Evolutionary conservation across 164 flowering plant species (phyloP).

Genomic region (Kingdonia uniflora): DNA sequence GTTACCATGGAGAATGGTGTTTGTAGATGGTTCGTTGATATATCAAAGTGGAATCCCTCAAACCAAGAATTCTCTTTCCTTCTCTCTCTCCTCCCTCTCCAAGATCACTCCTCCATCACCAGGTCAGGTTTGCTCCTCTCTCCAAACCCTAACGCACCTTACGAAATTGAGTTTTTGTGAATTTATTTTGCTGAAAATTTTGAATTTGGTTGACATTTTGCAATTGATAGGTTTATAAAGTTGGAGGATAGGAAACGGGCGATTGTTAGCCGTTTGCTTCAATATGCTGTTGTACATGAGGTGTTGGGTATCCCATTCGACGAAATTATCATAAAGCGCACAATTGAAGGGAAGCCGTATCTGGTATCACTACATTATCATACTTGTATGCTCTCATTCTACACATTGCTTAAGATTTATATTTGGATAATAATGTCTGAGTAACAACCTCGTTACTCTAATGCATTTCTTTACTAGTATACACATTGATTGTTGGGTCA

Average conservation of each 20-base stretch:
- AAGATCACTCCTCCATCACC: conserved; percentile 44
- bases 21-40: conserved; percentile 57
- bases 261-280: conserved; percentile 72
- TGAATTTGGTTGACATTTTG: too few species aligned
- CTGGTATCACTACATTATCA: too few species aligned
- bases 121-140: conserved; percentile 25
- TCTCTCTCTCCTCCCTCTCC: conserved; percentile 45
- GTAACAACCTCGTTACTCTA: too few species aligned
- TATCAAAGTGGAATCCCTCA: conserved; percentile 59
- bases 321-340: conserved; percentile 52
- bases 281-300: conserved; percentile 58
- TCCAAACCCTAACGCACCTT: too few species aligned
- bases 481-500: too few species aligned
- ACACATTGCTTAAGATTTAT: too few species aligned
- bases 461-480: too few species aligned
- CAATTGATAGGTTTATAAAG: conserved; percentile 50
- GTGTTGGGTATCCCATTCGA: conserved; percentile 49
- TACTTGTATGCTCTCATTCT: too few species aligned
- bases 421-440: too few species aligned
- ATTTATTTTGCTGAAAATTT: too few species aligned
- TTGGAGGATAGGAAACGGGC: conserved; percentile 72
- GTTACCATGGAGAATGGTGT: too few species aligned
- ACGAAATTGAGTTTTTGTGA: too few species aligned
- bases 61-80: conserved; percentile 32
- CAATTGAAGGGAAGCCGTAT: conserved; percentile 49